These are phyloP conservation scores for Aspergillus intermedius DNA, from an alignment of 2,329 filamentous ascomycete species.

Conservation along the genomic window DNA sequence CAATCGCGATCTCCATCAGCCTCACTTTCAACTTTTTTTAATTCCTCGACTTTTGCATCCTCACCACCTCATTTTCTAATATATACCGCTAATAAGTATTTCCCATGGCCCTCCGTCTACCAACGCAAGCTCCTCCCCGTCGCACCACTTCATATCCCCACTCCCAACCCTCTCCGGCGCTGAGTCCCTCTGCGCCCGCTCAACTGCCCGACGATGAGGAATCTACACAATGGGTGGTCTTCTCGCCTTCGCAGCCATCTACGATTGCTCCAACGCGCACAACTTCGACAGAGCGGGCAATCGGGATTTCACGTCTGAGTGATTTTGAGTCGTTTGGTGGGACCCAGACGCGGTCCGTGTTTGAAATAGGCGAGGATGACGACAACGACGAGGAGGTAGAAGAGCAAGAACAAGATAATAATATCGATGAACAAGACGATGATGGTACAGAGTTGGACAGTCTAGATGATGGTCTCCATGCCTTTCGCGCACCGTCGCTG, in stretches of 20 bases:
- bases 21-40: conserved; percentile 1
- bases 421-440: conserved; percentile 30
- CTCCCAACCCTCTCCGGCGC: conserved; percentile 18
- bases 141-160: conserved; percentile 28
- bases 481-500: conserved; percentile 64
- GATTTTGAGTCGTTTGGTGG: conserved; percentile 69
- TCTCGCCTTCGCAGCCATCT: conserved; percentile 66
- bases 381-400: conserved; percentile 51
- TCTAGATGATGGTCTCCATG: conserved; percentile 83
- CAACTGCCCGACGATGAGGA: conserved; percentile 56
- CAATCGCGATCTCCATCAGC: neutral
- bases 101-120: conserved; percentile 34
- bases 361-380: conserved; percentile 20
- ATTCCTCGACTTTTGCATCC: neutral
- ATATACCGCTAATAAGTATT: neutral
- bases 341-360: conserved; percentile 58
- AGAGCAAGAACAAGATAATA: conserved; percentile 33
- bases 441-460: conserved; percentile 77
- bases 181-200: conserved; percentile 21
- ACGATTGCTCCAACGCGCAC: conserved; percentile 63
- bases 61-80: neutral
- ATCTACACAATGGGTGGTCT: conserved; percentile 92
- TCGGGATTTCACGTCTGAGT: conserved; percentile 67
- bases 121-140: conserved; percentile 30
- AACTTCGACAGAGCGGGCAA: conserved; percentile 58